Conservation (phyloP, 345 rosid genomes). For the Acer yangbiense region DNA sequence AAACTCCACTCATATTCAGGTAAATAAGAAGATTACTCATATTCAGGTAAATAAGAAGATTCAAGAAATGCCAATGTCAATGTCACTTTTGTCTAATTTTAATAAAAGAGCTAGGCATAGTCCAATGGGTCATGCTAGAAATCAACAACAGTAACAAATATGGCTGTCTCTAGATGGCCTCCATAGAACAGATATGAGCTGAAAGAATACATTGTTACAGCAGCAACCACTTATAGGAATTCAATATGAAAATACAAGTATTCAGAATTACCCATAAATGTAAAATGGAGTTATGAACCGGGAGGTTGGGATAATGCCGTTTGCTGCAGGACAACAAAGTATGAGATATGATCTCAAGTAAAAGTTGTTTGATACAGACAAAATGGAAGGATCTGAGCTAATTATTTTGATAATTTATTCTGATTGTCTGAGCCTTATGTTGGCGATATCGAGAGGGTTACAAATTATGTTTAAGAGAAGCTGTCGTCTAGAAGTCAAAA, state of each 20-base stretch:
- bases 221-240: conserved; percentile 63
- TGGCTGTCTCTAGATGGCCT: conserved; percentile 59
- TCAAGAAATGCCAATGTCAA: conserved; percentile 58
- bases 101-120: conserved; percentile 65
- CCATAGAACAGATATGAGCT: conserved; percentile 63
- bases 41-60: conserved; percentile 71
- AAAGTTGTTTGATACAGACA: conserved; percentile 71
- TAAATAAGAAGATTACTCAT: too few species aligned
- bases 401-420: too few species aligned
- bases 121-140: conserved; percentile 58
- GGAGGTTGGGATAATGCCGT: conserved; percentile 57
- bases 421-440: too few species aligned
- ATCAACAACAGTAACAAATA: conserved; percentile 65
- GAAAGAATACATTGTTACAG: conserved; percentile 62
- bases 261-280: conserved; percentile 69
- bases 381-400: conserved; percentile 53
- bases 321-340: conserved; percentile 56
- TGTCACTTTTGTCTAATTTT: conserved; percentile 56
- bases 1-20: too few species aligned
- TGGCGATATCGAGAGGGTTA: too few species aligned
- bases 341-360: conserved; percentile 66
- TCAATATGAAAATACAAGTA: conserved; percentile 54
- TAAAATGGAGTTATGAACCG: conserved; percentile 68
- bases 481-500: too few species aligned
- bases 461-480: too few species aligned